These are phyloP conservation scores for Arthroderma sp. DNA, from an alignment of 2,329 filamentous ascomycete species.

Conservation along the genomic window DNA sequence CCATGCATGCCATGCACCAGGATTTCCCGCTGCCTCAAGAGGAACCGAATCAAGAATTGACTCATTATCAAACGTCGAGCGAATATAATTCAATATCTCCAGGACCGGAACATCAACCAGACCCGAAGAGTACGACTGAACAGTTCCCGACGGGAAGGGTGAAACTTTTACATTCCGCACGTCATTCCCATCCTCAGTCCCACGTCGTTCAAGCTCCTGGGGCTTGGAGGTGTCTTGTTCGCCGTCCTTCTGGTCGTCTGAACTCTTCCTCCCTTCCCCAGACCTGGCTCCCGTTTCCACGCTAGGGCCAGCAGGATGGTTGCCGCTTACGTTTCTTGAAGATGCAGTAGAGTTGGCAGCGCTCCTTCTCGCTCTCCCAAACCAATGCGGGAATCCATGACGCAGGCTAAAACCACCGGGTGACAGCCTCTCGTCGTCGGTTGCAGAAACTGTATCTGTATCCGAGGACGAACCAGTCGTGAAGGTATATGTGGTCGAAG, in stretches of 20 bases:
- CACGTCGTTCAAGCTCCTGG: neutral
- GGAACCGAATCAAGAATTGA: constrained; percentile 64
- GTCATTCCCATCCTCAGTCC: too few relatives aligned
- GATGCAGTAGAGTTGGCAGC: constrained; percentile 21
- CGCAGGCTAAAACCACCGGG: constrained; percentile 82
- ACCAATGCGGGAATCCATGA: constrained; percentile 87
- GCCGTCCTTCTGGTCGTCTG: neutral
- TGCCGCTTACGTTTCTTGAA: constrained; percentile 33
- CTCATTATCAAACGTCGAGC: constrained; percentile 67
- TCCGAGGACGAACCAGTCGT: constrained; percentile 59
- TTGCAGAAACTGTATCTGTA: constrained; percentile 66
- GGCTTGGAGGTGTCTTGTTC: neutral
- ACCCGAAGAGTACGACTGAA: too few relatives aligned
- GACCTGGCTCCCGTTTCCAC: too few relatives aligned
- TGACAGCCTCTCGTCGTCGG: constrained; percentile 68
- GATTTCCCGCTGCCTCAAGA: constrained; percentile 71
- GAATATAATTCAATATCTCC: constrained; percentile 66
- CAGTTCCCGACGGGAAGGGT: too few relatives aligned
- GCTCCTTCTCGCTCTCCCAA: constrained; percentile 45
- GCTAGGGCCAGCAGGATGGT: neutral
- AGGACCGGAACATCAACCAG: constrained; percentile 40
- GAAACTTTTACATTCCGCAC: too few relatives aligned
- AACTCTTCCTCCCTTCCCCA: neutral
- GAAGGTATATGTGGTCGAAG: constrained; percentile 89
- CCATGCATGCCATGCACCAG: constrained; percentile 92